Percentiles rank a stretch among this genome's conserved stretches.
phyloP scores from a whole-genome alignment of 2,329 filamentous ascomycete species.

The Gyromitra esculenta region DNA sequence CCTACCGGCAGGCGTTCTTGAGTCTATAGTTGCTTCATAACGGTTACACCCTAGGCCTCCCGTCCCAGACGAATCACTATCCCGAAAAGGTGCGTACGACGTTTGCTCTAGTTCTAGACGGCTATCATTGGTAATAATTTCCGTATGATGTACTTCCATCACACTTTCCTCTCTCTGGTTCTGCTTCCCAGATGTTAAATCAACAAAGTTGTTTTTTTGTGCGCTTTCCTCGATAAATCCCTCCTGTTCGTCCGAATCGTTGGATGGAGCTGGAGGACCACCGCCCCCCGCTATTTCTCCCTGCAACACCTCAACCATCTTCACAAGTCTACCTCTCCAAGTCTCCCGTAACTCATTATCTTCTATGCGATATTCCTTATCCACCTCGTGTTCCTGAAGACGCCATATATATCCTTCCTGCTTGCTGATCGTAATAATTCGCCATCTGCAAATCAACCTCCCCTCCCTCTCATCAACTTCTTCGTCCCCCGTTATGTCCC shows the following conservation, averaged over 20 bases:
- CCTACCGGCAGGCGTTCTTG: slow-evolving; percentile 38
- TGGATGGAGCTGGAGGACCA: not conserved
- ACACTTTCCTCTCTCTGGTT: not conserved
- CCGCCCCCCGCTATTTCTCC: not conserved
- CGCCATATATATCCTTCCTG: slow-evolving; percentile 56
- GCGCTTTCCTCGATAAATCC: slow-evolving; percentile 16
- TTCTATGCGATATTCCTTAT: slow-evolving; percentile 57
- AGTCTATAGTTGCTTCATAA: slow-evolving; percentile 43
- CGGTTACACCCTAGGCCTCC: slow-evolving; percentile 8
- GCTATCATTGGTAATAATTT: slow-evolving; percentile 28
- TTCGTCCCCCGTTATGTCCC: slow-evolving; percentile 39
- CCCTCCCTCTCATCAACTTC: slow-evolving; percentile 59
- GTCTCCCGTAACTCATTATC: slow-evolving; percentile 55
- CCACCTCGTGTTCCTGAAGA: slow-evolving; percentile 57
- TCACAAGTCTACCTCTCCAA: slow-evolving; percentile 52
- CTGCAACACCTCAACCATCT: slow-evolving; percentile 16
- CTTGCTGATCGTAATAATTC: slow-evolving; percentile 58
- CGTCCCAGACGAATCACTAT: not conserved
- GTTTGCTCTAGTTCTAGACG: slow-evolving; percentile 36
- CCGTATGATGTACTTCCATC: slow-evolving; percentile 32
- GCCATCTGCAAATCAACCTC: slow-evolving; percentile 61
- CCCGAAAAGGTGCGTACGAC: slow-evolving; percentile 16
- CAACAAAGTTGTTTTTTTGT: slow-evolving; percentile 13
- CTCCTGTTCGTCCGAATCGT: slow-evolving; percentile 8
- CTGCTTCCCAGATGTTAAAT: slow-evolving; percentile 21